phyloP scores from a whole-genome alignment of 179 eudicot species.

The Camellia oleifera region DNA sequence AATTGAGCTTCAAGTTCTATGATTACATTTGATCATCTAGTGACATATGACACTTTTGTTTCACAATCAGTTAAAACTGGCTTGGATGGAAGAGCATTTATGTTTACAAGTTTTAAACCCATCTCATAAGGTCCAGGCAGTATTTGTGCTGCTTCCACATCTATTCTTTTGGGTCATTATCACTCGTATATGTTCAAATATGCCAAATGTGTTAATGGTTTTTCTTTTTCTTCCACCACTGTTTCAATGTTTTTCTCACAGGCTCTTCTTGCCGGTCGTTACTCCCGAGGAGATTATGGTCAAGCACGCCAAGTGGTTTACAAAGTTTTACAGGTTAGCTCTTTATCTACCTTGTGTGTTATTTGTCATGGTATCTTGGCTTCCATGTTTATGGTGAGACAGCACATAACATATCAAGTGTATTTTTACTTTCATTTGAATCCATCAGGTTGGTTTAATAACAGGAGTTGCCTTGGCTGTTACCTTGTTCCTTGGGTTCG shows the following conservation, averaged over 20 bases:
- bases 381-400: slow-evolving; percentile 5
- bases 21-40: neutral
- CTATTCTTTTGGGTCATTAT: neutral
- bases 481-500: slow-evolving; percentile 66
- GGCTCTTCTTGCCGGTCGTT: slow-evolving; percentile 84
- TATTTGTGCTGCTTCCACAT: slow-evolving; percentile 2
- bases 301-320: slow-evolving; percentile 71
- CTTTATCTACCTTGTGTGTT: neutral
- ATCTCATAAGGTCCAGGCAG: neutral
- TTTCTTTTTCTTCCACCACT: neutral
- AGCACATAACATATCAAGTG: neutral
- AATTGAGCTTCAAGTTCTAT: neutral
- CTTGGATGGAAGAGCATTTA: neutral
- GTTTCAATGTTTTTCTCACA: slow-evolving; percentile 23
- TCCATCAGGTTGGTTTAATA: slow-evolving; percentile 57
- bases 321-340: slow-evolving; percentile 73
- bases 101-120: neutral
- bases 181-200: neutral
- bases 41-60: neutral
- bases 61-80: neutral
- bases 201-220: neutral
- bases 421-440: neutral
- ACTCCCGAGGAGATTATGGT: slow-evolving; percentile 62
- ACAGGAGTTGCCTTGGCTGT: slow-evolving; percentile 65
- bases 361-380: slow-evolving; percentile 2